Evolutionary conservation across 805 yeast species (phyloP).

Genomic region (Huiozyma sinensis): DNA sequence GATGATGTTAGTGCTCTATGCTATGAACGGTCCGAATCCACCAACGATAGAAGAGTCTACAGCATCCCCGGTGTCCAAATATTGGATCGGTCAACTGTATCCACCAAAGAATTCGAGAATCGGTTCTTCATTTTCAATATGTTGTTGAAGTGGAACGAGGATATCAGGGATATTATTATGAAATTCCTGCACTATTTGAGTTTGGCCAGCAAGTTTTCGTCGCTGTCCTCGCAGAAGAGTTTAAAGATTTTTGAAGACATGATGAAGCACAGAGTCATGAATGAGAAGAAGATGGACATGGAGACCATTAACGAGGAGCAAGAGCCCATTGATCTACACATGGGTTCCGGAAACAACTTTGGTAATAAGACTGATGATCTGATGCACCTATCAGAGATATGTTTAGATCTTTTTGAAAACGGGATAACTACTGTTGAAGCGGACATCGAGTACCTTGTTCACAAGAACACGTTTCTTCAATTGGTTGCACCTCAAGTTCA

Average conservation of each 20-base stretch:
- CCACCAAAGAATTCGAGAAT: conserved; percentile 30
- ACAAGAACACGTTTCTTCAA: conserved; percentile 52
- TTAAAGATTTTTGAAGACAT: conserved; percentile 42
- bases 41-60: conserved; percentile 1
- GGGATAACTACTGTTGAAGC: conserved; percentile 36
- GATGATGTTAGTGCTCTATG: conserved; percentile 14
- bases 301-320: not conserved
- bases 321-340: not conserved
- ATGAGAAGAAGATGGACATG: not conserved
- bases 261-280: conserved; percentile 24
- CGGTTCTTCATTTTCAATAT: conserved; percentile 64
- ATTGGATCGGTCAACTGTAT: conserved; percentile 3
- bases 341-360: not conserved
- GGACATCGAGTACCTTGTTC: conserved; percentile 29
- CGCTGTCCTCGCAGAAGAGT: conserved; percentile 39
- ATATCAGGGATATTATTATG: conserved; percentile 50
- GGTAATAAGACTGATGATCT: not conserved
- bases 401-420: conserved; percentile 34
- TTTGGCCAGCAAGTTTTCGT: conserved; percentile 33
- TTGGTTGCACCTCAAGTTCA: conserved; percentile 80
- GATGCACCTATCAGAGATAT: conserved; percentile 2
- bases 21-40: conserved; percentile 2
- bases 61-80: conserved; percentile 15
- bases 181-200: conserved; percentile 45
- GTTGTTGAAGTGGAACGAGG: conserved; percentile 70